Base-by-base conservation (phyloP, 1,284 basidiomycete genomes). In the Neolentinus lepideus region DNA sequence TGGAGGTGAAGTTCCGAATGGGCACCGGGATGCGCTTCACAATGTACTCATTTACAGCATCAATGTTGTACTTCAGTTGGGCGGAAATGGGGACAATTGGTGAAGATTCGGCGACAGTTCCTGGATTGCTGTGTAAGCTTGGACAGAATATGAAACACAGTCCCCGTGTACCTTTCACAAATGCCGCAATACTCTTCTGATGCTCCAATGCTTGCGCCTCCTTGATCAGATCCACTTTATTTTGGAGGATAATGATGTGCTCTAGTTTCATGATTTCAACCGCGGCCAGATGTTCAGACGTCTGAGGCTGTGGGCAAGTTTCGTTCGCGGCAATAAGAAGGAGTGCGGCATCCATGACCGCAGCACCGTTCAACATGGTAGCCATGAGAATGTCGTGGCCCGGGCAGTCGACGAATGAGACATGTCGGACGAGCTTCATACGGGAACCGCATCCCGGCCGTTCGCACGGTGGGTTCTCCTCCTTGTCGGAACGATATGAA, bases 241-340 rank as follows among this genome's bases (percentile, higher is more conserved):
- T 97, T 69, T 98, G 97, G 51, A 99, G 75, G 61, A 98, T 98
- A 72, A 99, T 95, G 69, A 99, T 97, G 71, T 99, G 90, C 69
- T 98, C 86, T 60, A 98, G 81, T 74, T 97, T 96, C 94, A 99
- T 99, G 73, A 99, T 98, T 73, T 99, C 96, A 55, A 99, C 93
- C 3, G 97, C 96, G 29, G 97, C 97, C 57, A 99, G 75, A 79
- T 99, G 97, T 73, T 99, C 97, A 16, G 92, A 94, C 14, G 97
- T 99, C 75, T 99, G 97, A 1, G 97, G 97, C 70, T 99, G 97
- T 1, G 96, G 96, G 74, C 96, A 99, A 9, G 94, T 92, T 77
- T 99, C 96, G 75, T 99, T 99, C 54, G 92, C 96, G 25, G 96
- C 96, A 59, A 98, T 88, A 52, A 99, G 84, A 0, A 99, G 81